These are phyloP conservation scores for Hymenoscyphus infarciens DNA, from an alignment of 2,329 filamentous ascomycete species.

Conservation along the genomic window DNA sequence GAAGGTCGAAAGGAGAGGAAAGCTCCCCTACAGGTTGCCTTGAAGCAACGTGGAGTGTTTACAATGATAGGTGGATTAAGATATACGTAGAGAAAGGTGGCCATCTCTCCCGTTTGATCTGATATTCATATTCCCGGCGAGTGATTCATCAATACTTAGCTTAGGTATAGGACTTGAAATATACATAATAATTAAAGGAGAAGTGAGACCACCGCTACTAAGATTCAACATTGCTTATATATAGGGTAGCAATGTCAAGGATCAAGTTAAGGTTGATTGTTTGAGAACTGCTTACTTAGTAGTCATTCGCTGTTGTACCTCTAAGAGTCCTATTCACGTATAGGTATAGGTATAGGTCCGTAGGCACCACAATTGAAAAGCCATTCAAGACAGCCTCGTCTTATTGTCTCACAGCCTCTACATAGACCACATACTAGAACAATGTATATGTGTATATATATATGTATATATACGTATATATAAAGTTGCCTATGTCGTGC, in stretches of 20 bases:
- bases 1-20: not conserved
- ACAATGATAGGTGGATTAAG: not conserved
- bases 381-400: not conserved
- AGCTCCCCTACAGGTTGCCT: conserved; percentile 1
- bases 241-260: not conserved
- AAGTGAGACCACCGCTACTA: not conserved
- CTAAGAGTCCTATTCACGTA: not conserved
- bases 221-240: not conserved
- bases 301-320: not conserved
- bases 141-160: not conserved
- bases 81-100: not conserved
- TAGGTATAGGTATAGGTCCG: too few relatives aligned
- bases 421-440: not conserved
- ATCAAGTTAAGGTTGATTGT: not conserved
- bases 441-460: too few relatives aligned
- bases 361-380: not conserved
- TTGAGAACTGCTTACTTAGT: not conserved
- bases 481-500: not conserved
- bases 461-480: too few relatives aligned
- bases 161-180: not conserved
- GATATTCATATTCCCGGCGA: not conserved
- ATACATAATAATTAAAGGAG: not conserved
- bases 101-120: not conserved
- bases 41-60: not conserved
- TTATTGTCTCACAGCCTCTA: not conserved